Evolutionary conservation across 345 rosid genomes (phyloP), one percentile per base, ranked within the genome.

Genomic region (Camelina hispida): DNA sequence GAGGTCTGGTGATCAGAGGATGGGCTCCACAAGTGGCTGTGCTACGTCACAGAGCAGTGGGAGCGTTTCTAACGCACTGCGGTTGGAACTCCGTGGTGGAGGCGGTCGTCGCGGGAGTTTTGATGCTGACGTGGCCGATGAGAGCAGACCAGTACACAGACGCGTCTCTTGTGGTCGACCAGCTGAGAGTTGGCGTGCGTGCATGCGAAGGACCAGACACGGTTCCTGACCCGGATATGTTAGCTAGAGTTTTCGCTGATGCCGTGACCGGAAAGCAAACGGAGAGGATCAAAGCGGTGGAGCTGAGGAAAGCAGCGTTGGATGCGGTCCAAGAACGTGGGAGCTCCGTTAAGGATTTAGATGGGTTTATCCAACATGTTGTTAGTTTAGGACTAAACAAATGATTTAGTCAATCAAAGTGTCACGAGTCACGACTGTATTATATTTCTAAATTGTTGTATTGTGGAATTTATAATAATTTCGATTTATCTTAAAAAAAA

Each of bases 31-130:
- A 88, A 22, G 78, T 85, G 4, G 10, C 59, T 51, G 78, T 88
- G 48, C 58, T 85, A 37, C 70, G 59, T 8, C 93, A 88, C 67
- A 18, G 71, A n/a, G 85, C 87, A 0, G 88, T 88, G 12, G 91
- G 87, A 0, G 84, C 83, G 55, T 88, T 87, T 79, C 32, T 88
- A 72, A 88, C 89, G 22, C 91, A 88, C 32, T 90, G 89, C 16
- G 89, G 93, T 22, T 90, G 96, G 89, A 88, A 88, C 76, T 90
- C 91, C 4, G 78, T 78, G 12, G 25, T 90, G 0, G 96, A 90
- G 40, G 86, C 81, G 6, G 18, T 87, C 0, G 80, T 74, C 0
- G 85, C 82, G 0, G 90, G 93, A 0, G 87, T 90, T 37, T 52
- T 80, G 10, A 79, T 92, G 89, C 79, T 88, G 55, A 75, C 89